Evolutionary conservation across 371 early-diverging fungal genomes (phyloP), one percentile per base, ranked within the genome.

Genomic region (Mortierella sp.): DNA sequence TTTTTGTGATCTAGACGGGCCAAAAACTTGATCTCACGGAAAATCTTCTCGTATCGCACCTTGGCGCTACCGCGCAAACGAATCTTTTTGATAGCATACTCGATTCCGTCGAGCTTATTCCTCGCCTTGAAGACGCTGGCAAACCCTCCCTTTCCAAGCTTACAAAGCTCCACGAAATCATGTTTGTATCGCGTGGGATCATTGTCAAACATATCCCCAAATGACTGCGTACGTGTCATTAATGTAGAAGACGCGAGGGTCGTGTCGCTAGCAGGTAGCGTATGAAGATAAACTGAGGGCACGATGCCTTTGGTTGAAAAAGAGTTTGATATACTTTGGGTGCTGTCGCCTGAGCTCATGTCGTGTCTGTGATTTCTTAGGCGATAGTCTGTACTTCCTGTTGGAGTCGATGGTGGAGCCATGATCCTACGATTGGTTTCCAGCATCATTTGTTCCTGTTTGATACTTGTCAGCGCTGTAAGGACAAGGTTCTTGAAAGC

Each of bases 131-230:
- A 94, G 2, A 98, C 99, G 37, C 89, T 90, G 1, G 98, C 99
- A 84, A 97, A 99, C 4, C 98, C 99, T 32, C 99, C 99, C 54
- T 90, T 89, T 12, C 99, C 99, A 9, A 98, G 85, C 35, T 89
- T 76, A 8, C 84, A 75, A 7, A 95, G 68, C 80, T 96, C 94
- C 2, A 87, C 83, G 88, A 96, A 97, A 77, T 98, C 98, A 62
- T 92, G 92, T 17, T 78, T 79, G 80, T 96, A 98, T 6, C 97
- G 90, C 28, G 94, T 90, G 45, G 88, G 86, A 28, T 90, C 87
- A n/a, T 88, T 82, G 29, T 86, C 88, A 17, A 92, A 79, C 73
- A 89, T 85, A 49, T 85, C 83, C 6, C 72, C 80, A 42, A 85
- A 84, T 2, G 82, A 81, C 29, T 66, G 47, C 2, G 82, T 75